These are phyloP conservation scores for Astragalus glycyphyllos DNA, from an alignment of 306 rosid species.

Conservation along the genomic window DNA sequence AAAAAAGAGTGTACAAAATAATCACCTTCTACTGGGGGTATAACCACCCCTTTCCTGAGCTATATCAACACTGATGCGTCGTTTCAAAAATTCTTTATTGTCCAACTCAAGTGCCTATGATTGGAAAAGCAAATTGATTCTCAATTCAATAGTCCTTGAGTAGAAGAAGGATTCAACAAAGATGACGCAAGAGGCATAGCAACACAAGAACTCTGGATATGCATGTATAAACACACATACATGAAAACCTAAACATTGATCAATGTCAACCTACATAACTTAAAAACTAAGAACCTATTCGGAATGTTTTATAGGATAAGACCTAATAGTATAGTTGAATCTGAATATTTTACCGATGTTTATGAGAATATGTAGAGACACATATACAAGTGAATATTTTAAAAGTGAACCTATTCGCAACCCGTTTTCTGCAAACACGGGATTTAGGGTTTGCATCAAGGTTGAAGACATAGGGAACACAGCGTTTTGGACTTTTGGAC, in stretches of 20 bases:
- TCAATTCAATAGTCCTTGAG: constrained; percentile 19
- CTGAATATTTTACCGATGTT: too few species aligned
- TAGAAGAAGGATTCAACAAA: neutral
- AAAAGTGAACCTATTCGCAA: too few species aligned
- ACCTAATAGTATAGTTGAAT: too few species aligned
- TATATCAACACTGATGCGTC: constrained; percentile 61
- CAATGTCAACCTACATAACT: neutral
- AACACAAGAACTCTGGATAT: neutral
- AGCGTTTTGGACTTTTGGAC: too few species aligned
- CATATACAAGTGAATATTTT: too few species aligned
- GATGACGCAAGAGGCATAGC: neutral
- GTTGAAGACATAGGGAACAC: too few species aligned
- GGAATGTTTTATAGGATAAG: too few species aligned
- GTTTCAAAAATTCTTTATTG: constrained; percentile 53
- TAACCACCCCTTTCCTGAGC: constrained; percentile 73
- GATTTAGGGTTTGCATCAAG: too few species aligned
- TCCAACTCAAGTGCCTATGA: constrained; percentile 65
- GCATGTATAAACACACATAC: neutral
- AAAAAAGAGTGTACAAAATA: neutral
- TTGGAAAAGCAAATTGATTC: neutral
- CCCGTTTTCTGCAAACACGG: too few species aligned
- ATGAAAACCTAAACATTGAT: neutral
- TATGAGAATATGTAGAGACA: too few species aligned
- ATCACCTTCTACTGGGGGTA: constrained; percentile 62
- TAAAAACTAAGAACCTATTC: neutral